Evolutionary conservation across 352 stramenopile genomes (phyloP).

Genomic region (Phytophthora pistaciae): DNA sequence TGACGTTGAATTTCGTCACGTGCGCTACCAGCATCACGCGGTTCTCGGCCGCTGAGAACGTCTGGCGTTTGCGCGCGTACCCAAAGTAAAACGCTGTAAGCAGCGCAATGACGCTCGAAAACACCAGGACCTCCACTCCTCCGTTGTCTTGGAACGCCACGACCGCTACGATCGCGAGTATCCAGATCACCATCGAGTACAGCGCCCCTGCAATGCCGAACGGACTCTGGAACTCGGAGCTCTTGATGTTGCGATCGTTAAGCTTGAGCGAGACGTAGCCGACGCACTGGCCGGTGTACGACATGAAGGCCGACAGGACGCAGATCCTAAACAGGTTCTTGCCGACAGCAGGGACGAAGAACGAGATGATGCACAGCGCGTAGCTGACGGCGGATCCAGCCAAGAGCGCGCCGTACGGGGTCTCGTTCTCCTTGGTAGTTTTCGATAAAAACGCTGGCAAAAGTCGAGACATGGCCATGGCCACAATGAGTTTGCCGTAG

Average conservation of each 20-base stretch:
- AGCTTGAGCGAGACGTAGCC: slow-evolving; percentile 50
- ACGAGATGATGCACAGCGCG: slow-evolving; percentile 41
- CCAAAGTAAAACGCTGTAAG: slow-evolving; percentile 45
- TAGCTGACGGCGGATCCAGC: slow-evolving; percentile 44
- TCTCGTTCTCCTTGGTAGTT: slow-evolving; percentile 28
- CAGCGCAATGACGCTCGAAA: slow-evolving; percentile 15
- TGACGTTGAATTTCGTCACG: slow-evolving; percentile 51
- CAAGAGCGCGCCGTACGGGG: slow-evolving; percentile 30
- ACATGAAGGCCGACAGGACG: slow-evolving; percentile 43
- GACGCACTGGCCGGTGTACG: slow-evolving; percentile 51
- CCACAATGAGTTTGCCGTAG: slow-evolving; percentile 57
- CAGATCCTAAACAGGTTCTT: slow-evolving; percentile 42
- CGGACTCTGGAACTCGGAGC: slow-evolving; percentile 49
- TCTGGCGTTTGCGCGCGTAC: slow-evolving; percentile 46
- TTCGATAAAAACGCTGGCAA: slow-evolving; percentile 40
- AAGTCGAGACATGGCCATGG: slow-evolving; percentile 56
- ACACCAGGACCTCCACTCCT: slow-evolving; percentile 31
- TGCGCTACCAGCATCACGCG: slow-evolving; percentile 53
- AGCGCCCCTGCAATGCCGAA: slow-evolving; percentile 40
- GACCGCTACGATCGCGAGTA: slow-evolving; percentile 33
- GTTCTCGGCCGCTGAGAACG: slow-evolving; percentile 51
- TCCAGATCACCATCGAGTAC: slow-evolving; percentile 39
- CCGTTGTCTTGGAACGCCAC: slow-evolving; percentile 38
- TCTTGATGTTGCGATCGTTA: slow-evolving; percentile 52
- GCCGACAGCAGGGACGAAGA: slow-evolving; percentile 27